Base-by-base conservation (phyloP, 768 basidiomycete species). In the Rhodotorula paludigena region DNA sequence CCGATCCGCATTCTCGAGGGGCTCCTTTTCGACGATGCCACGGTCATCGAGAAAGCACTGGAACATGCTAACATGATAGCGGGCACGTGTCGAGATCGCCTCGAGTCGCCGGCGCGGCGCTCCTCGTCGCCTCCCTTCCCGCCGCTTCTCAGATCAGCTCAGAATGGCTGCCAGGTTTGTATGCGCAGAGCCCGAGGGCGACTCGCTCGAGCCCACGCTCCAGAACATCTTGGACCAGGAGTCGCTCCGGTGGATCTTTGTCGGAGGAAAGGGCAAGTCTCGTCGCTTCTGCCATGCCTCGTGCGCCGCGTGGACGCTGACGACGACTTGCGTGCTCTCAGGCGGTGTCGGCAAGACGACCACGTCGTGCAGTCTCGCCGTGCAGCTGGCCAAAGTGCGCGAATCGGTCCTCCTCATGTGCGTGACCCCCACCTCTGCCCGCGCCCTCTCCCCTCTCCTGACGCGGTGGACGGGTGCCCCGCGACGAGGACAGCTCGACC, bases 351-450 rank as follows among this genome's bases (percentile, higher is more conserved):
- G 94, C 62, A 99, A 99, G 83, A 99, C 96, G 4, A 98, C 96
- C 0, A 96, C 96, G 8, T 93, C 92, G 18, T 98, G 93, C 78
- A 93, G 92, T 20, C 84, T 98, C 10, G 96, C 96, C n/a, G 93
- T 96, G 63, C 94, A 97, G 75, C 85, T 98, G 32, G 90, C 96
- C 6, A 81, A 87, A 75, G 85, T 84, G 75, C 86, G 96, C 71
- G 88, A 96, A 80, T 94, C 91, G n/a, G 96, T 99, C 42, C 84
- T 99, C 9, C 85, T 99, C 72, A 98, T 99, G 76, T 94, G 91
- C 78, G 52, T 57, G 23, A 20, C 60, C 49, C 3, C 16, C 53
- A 4, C 14, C 56, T 35, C 41, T 25, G 5, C 21, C 45, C 54
- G 3, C 41, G 45, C 33, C 39, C 25, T 57, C 56, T 59, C 36